A percentile compares a stretch with the other conserved stretches of the same genome.
These are phyloP conservation scores for Lactifluus piperatus DNA, from an alignment of 768 basidiomycete genomes.

Conservation along the genomic window DNA sequence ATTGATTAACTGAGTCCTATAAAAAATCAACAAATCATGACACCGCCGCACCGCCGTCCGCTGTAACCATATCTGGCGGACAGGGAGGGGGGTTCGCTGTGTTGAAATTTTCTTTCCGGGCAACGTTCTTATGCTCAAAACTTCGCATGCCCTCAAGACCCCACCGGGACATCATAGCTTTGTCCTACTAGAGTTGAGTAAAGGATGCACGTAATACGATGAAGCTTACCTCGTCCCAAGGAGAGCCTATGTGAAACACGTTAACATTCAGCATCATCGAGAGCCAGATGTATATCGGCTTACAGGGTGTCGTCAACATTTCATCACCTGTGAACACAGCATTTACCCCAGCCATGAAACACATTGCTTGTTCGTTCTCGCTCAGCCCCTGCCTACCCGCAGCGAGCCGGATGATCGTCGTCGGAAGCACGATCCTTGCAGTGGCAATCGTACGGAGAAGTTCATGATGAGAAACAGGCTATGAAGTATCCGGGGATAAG, in stretches of 20 bases:
- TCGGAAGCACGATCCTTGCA: slow-evolving; percentile 84
- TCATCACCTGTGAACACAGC: slow-evolving; percentile 97
- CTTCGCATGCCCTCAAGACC: slow-evolving; percentile 86
- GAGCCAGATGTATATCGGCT: slow-evolving; percentile 27
- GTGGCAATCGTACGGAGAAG: slow-evolving; percentile 93
- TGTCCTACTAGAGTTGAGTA: slow-evolving; percentile 47
- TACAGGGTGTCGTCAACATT: slow-evolving; percentile 96
- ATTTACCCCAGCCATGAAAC: slow-evolving; percentile 98
- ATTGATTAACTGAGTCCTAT: neutral
- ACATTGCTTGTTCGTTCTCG: slow-evolving; percentile 94
- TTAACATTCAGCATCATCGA: slow-evolving; percentile 2
- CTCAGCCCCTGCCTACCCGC: slow-evolving; percentile 84
- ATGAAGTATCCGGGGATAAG: neutral
- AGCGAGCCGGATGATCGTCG: slow-evolving; percentile 89
- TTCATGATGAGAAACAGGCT: slow-evolving; percentile 77
- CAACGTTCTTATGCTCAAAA: slow-evolving; percentile 67
- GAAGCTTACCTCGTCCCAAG: slow-evolving; percentile 78
- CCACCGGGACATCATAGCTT: slow-evolving; percentile 89
- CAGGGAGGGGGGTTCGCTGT: neutral
- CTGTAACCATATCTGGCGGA: neutral
- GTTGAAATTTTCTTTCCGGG: slow-evolving; percentile 41
- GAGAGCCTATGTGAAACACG: slow-evolving; percentile 49
- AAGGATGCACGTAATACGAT: neutral
- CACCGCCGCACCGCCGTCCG: neutral
- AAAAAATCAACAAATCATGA: neutral